A percentile compares a stretch with the other conserved stretches of the same genome.
Conservation (phyloP, 2,329 filamentous ascomycete genomes). For the Cadophora luteo-olivacea region DNA sequence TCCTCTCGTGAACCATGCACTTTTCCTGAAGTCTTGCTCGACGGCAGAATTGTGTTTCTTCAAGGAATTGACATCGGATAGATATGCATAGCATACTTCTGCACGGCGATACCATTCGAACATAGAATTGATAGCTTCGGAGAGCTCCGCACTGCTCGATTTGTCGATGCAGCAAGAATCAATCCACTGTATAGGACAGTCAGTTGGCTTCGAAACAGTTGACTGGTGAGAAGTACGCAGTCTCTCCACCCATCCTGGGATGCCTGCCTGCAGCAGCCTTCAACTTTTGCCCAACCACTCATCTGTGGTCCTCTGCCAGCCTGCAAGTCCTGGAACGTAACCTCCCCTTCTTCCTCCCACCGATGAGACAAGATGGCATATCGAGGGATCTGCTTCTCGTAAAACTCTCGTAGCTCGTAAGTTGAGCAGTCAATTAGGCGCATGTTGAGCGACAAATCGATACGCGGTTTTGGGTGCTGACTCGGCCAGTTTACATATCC, state of each 20-base stretch:
- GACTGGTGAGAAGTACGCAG: not conserved
- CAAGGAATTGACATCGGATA: not conserved
- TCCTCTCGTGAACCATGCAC: conserved; percentile 19
- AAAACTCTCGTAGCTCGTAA: not conserved
- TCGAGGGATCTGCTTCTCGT: conserved; percentile 1
- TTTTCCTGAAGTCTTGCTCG: not conserved
- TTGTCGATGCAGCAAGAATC: conserved; percentile 19
- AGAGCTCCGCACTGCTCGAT: conserved; percentile 14
- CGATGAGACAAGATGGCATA: conserved; percentile 2
- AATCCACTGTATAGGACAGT: not conserved
- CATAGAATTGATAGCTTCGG: conserved; percentile 16
- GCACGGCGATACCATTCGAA: conserved; percentile 1
- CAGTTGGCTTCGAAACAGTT: not conserved
- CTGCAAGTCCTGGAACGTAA: conserved; percentile 29
- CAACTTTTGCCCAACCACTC: conserved; percentile 29
- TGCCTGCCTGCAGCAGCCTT: conserved; percentile 29
- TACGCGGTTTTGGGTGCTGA: too few relatives aligned
- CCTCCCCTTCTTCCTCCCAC: conserved; percentile 22
- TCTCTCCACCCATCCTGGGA: conserved; percentile 22
- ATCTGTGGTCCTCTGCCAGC: conserved; percentile 20
- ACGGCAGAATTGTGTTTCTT: not conserved
- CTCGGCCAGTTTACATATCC: too few relatives aligned
- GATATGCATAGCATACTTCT: conserved; percentile 14
- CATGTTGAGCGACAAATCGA: not conserved
- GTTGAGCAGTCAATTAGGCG: not conserved